Evolutionary conservation across 768 basidiomycete genomes (phyloP), one percentile per base, ranked within the genome.

Genomic region (Amanita molliuscula): DNA sequence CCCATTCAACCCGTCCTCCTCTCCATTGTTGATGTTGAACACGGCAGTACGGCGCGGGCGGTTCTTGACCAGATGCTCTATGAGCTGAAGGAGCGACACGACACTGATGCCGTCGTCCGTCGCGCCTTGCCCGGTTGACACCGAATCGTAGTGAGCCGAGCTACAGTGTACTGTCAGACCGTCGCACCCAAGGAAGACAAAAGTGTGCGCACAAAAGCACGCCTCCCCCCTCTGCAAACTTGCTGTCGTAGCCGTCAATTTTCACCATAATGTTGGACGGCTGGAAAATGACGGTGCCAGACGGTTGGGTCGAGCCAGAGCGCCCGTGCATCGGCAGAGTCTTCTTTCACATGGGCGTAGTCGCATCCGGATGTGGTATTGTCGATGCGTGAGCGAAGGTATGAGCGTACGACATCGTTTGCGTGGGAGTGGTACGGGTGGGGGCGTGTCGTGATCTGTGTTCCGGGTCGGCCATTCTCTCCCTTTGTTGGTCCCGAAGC

Each of bases 21-120:
- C 89, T 1, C 83, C 88, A 53, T 91, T 90, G 62, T 92, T 92
- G 61, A 88, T 75, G 57, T 90, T 88, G 69, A 91, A 88, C 3
- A 92, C 64, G 5, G 82, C 81, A 0, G 84, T 85, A 34, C 79
- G 71, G 36, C 66, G 63, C 1, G 77, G 77, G 6, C 72, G 67
- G 35, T 79, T 67, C 49, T 65, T 62, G 0, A 71, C 68, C 47
- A 80, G 68, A 54, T 78, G 75, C 35, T 78, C 66, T 31, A 86
- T 66, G 55, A 91, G 71, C 50, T 85, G 81, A 21, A 89, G 61
- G 1, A 86, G 64, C 0, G 81, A 82, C 3, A 67, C 78, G 4
- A 84, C 70, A 9, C 80, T 83, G 76, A 88, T 87, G 13, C 84
- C 84, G 53, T 88, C 78, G 55, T 91, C 89, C 1, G 84, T 88